Percentiles rank a stretch among this genome's conserved stretches.
Conservation (phyloP, 2,329 filamentous ascomycete genomes). For the Arthrobotrys conoides region DNA sequence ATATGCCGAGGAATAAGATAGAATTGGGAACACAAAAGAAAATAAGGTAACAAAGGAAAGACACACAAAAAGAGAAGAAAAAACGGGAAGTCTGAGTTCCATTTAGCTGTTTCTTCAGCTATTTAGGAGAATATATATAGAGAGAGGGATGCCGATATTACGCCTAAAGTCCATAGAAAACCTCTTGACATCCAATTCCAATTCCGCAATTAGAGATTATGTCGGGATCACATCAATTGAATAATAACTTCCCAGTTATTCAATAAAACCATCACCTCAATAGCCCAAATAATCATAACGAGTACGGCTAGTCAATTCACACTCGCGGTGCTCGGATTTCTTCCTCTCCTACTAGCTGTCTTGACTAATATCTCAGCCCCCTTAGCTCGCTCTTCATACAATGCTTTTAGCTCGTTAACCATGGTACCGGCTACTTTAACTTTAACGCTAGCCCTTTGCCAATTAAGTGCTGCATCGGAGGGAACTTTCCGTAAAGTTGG, state of each 20-base stretch:
- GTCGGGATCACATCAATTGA: not conserved
- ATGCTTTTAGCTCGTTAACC: conserved; percentile 62
- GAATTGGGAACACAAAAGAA: not conserved
- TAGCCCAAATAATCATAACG: conserved; percentile 45
- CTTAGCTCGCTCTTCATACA: conserved; percentile 63
- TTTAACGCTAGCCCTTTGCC: conserved; percentile 53
- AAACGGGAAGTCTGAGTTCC: not conserved
- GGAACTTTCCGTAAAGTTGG: conserved; percentile 52
- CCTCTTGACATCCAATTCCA: not conserved
- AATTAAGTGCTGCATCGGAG: conserved; percentile 44
- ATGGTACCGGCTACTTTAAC: conserved; percentile 51
- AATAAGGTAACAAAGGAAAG: conserved; percentile 4
- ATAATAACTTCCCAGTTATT: conserved; percentile 26
- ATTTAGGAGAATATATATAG: conserved; percentile 2
- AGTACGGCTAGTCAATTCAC: conserved; percentile 61
- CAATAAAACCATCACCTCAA: conserved; percentile 42
- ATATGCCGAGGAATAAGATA: conserved; percentile 11
- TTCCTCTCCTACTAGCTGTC: conserved; percentile 62
- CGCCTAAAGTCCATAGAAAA: not conserved
- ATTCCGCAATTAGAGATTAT: not conserved
- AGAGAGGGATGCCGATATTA: conserved; percentile 7
- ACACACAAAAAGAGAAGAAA: not conserved
- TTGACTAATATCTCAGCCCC: conserved; percentile 62
- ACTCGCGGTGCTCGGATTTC: conserved; percentile 9
- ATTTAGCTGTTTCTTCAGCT: not conserved